Evolutionary conservation across 257 asterid species (phyloP).

Genomic region (Solanum habrochaites): DNA sequence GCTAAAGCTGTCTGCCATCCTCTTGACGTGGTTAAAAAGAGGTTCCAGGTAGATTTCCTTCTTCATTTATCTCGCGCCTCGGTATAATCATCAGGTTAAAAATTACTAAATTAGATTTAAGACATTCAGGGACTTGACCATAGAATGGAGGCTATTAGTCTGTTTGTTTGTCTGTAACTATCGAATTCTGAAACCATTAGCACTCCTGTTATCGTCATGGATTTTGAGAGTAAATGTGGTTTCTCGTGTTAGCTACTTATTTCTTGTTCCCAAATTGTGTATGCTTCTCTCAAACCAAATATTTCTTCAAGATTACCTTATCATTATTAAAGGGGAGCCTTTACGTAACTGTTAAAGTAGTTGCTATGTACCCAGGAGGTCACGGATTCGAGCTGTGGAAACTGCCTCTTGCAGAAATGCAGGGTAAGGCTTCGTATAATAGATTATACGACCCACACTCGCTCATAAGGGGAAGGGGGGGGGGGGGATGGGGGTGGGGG

Average conservation of each 20-base stretch:
- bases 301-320: background rate
- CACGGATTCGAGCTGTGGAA: background rate
- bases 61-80: background rate
- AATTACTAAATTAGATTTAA: background rate
- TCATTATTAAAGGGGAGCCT: background rate
- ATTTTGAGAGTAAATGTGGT: background rate
- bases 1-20: constrained; percentile 96
- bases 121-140: background rate
- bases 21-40: constrained; percentile 93
- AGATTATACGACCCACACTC: background rate
- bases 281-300: background rate
- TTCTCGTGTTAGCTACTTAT: background rate
- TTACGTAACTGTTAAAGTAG: background rate
- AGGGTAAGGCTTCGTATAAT: background rate
- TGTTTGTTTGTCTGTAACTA: background rate
- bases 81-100: background rate
- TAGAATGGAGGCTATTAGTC: background rate
- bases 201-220: background rate
- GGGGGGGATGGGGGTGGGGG: too few species aligned
- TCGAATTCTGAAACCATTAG: background rate
- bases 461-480: background rate
- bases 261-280: background rate
- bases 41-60: constrained; percentile 64
- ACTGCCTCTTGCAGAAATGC: background rate
- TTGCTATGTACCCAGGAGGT: background rate